Base-by-base conservation (phyloP, 2,329 filamentous ascomycete species). In the Cryphonectria japonica region DNA sequence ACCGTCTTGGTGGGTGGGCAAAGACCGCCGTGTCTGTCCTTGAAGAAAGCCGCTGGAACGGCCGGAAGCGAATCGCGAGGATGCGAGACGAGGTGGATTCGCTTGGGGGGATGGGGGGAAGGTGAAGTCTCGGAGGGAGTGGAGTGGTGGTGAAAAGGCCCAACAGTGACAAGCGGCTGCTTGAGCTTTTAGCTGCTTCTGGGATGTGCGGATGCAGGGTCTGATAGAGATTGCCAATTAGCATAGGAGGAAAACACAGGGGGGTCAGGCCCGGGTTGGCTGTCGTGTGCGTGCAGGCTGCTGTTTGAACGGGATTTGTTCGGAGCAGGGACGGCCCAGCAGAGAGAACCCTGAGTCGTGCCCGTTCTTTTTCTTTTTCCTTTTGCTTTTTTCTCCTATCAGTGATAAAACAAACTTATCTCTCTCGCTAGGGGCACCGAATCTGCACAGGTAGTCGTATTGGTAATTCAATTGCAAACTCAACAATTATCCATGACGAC, bases 191-290 rank as follows among this genome's bases (percentile, higher is more conserved):
- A 50, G 62, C 62, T 64, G n/a, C n/a, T 64, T 22, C 26, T 26
- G 9, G 39, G 39, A 46, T 34, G 37, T 29, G 62, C 39, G n/a
- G 29, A 19, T 52, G 43, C 63, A 65, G 41, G 63, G 63, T 50
- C 43, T 65, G 16, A 46, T 65, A 29, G 43, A 65, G 63, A 65
- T 65, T 65, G 63, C 63, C 63, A 65, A 65, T 65, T 65, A 65
- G 63, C 63, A 65, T 52, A 29, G 13, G 11, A 52, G 63, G 63
- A 52, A 52, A 37, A 16, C 63, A 26, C 63, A 52, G 41, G 63
- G 63, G 63, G 41, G 46, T 0, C 19, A n/a, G 6, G 22, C 46
- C 22, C 11, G 22, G 19, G 57, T 57, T 57, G 54, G 54, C 26
- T 59, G 13, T 32, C 29, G 54, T 59, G 54, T 59, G 54, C 54